Base-by-base conservation (phyloP, 1,284 basidiomycete species). In the Inonotus hispidus region DNA sequence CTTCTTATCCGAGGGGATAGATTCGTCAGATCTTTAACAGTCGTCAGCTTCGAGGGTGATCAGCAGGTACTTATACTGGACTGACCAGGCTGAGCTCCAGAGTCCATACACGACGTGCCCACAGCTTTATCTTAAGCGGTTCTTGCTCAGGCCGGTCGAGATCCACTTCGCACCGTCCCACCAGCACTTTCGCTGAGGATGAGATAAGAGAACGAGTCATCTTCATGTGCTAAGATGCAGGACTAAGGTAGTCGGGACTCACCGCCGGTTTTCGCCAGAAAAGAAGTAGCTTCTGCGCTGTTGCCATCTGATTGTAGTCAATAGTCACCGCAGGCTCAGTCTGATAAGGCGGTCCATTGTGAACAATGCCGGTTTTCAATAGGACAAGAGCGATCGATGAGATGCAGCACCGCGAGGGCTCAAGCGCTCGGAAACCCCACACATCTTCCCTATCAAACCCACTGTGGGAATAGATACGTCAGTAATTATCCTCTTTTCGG, bases 251-350 rank as follows among this genome's bases (percentile, higher is more conserved):
- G 16, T 13, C 35, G 47, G 10, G 83, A 91, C 68, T 73, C 41
- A 96, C 94, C 16, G 96, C 96, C 35, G 96, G 96, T 75, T 99
- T 99, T 72, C 96, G 82, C 96, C 96, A 99, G 80, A 99, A 99
- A 53, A 99, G 76, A 43, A 99, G 78, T 46, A 99, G 79, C 77
- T 99, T 99, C 74, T 99, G 96, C 10, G 97, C 95, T 5, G 96
- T 99, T 35, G 88, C 86, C 89, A 99, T 95, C 75, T 99, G 97
- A 61, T 82, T 79, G 66, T 92, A 88, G 74, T 99, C 95, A 61
- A 99, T 79, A 47, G 87, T 86, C 58, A 89, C 89, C 23, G 82
- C 82, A 63, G 79, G 82, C 66, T 90, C 87, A 37, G 79, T 82
- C 58, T 79, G 80, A 3, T 72, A 68, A 32, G 67, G 71, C 49